phyloP scores from a whole-genome alignment of 768 basidiomycete genomes.

The Cyathus striatus region DNA sequence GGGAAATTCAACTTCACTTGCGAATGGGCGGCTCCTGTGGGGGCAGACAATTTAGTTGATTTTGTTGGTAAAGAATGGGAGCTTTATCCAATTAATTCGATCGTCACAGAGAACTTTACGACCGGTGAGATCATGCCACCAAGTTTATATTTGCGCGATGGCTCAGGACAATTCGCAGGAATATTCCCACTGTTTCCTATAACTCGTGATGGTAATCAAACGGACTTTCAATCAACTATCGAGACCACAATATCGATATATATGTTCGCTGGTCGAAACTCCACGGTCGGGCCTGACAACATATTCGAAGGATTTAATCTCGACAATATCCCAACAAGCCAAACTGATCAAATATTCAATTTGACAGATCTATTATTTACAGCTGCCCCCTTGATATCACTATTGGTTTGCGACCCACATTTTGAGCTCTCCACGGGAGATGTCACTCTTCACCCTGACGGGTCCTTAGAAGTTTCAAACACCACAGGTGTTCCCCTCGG shows the following conservation, averaged over 20 bases:
- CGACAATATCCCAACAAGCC: conserved; percentile 2
- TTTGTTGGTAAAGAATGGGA: neutral
- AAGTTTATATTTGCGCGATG: no score
- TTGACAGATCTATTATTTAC: neutral
- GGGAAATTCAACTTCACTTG: neutral
- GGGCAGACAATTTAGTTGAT: neutral
- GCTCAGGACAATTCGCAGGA: no score
- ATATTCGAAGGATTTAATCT: conserved; percentile 2
- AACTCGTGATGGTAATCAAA: no score
- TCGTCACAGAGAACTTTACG: no score
- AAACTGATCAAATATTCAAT: neutral
- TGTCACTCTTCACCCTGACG: neutral
- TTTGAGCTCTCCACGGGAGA: conserved; percentile 3
- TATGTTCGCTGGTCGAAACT: conserved; percentile 5
- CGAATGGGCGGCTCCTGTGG: neutral
- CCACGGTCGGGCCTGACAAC: neutral
- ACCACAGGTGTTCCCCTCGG: conserved; percentile 1
- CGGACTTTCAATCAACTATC: no score
- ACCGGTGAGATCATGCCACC: no score
- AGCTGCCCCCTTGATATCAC: conserved; percentile 3
- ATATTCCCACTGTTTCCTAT: no score
- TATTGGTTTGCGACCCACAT: conserved; percentile 4
- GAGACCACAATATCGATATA: no score
- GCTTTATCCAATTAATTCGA: neutral
- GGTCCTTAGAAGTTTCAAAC: neutral